A percentile compares a stretch with the other conserved stretches of the same genome.
These are phyloP conservation scores for Neopestalotiopsis clavispora DNA, from an alignment of 2,329 filamentous ascomycete species.

Conservation along the genomic window DNA sequence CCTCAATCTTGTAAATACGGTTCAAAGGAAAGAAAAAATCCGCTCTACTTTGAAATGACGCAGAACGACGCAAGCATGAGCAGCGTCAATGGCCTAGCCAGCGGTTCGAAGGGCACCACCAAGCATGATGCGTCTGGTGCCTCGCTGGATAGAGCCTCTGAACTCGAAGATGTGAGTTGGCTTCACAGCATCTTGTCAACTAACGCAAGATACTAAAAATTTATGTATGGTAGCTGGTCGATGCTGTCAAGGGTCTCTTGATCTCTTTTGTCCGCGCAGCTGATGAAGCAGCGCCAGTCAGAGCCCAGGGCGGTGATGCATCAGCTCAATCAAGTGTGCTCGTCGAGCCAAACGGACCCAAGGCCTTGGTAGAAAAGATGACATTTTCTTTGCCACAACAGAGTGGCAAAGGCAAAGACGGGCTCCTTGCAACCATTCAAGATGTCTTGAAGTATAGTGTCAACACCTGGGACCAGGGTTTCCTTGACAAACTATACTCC, in stretches of 20 bases:
- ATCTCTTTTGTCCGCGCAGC: conserved; percentile 74
- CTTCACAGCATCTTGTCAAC: background rate
- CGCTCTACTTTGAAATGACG: background rate
- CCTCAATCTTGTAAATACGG: background rate
- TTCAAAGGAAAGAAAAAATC: background rate
- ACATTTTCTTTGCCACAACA: conserved; percentile 61
- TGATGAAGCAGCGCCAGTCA: conserved; percentile 63
- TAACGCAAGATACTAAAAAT: background rate
- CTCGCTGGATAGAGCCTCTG: conserved; percentile 44
- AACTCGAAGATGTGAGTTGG: conserved; percentile 49
- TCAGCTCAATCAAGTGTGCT: conserved; percentile 56
- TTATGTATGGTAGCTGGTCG: conserved; percentile 61
- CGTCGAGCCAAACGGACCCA: conserved; percentile 65
- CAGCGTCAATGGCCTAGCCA: background rate
- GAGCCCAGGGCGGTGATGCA: conserved; percentile 54
- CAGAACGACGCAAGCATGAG: background rate
- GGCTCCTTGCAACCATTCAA: conserved; percentile 72
- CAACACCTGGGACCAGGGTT: conserved; percentile 98
- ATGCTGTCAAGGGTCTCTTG: conserved; percentile 69
- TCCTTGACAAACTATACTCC: conserved; percentile 94
- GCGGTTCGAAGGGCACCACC: background rate
- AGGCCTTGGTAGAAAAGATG: conserved; percentile 59
- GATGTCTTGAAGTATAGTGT: conserved; percentile 83
- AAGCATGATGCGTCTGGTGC: background rate
- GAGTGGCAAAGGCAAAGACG: conserved; percentile 69